Conservation (phyloP, 352 stramenopile genomes). For the Globisporangium echinulatum region DNA sequence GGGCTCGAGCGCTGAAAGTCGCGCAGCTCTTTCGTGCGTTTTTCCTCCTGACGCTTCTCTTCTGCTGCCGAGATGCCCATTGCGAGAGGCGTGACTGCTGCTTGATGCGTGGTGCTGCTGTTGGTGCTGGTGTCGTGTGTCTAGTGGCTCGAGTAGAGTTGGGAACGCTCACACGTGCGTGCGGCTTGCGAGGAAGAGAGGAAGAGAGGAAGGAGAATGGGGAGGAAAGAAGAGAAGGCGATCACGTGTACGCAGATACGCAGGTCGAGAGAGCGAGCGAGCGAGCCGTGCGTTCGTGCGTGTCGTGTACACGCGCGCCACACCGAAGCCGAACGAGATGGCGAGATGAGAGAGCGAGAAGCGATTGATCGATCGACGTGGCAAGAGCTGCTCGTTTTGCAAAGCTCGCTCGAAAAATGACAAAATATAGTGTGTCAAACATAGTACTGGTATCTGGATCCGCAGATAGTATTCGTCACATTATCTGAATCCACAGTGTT, state of each 20-base stretch:
- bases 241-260: not conserved
- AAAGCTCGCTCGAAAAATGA: too few relatives aligned
- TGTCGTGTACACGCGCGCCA: not conserved
- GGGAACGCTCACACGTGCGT: not conserved
- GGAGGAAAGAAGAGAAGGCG: too few relatives aligned
- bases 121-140: not conserved
- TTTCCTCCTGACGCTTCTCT: conserved; percentile 79
- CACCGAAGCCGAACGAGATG: too few relatives aligned
- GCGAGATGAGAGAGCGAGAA: not conserved
- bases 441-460: too few relatives aligned
- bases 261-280: not conserved
- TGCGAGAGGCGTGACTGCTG: not conserved
- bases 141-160: not conserved
- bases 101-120: not conserved
- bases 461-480: too few relatives aligned
- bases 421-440: too few relatives aligned
- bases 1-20: conserved; percentile 75
- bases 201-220: not conserved
- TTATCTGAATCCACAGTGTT: too few relatives aligned
- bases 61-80: conserved; percentile 24
- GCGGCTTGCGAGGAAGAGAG: not conserved
- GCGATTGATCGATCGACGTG: not conserved
- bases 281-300: too few relatives aligned
- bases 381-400: not conserved
- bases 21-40: conserved; percentile 77